Percentiles rank a stretch among this genome's conserved stretches.
These are phyloP conservation scores for Blastobotrys peoriensis DNA, from an alignment of 805 yeast genomes.

Conservation along the genomic window DNA sequence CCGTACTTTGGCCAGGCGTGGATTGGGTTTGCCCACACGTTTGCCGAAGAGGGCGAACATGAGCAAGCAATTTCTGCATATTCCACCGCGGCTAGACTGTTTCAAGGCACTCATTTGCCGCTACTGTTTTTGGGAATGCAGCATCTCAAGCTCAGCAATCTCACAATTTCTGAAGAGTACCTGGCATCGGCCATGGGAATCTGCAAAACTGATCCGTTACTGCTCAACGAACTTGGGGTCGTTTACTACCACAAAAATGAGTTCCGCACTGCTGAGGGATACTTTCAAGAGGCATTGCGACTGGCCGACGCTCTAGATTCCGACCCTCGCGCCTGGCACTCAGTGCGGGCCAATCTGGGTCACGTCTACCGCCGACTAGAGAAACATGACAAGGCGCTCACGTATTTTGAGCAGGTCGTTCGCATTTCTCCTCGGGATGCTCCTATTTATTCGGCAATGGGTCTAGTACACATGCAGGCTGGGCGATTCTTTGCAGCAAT, in stretches of 20 bases:
- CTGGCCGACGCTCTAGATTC: conserved; percentile 65
- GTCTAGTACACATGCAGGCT: conserved; percentile 68
- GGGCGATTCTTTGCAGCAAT: conserved; percentile 64
- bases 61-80: conserved; percentile 97
- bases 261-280: conserved; percentile 60
- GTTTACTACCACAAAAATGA: conserved; percentile 74
- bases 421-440: conserved; percentile 64
- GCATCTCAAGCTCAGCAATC: conserved; percentile 79
- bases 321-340: conserved; percentile 76
- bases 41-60: conserved; percentile 97
- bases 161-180: conserved; percentile 81
- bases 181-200: conserved; percentile 65
- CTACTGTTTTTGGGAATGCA: conserved; percentile 93
- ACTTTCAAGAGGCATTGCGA: conserved; percentile 61
- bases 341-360: conserved; percentile 81
- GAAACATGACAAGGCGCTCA: conserved; percentile 58
- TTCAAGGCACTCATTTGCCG: conserved; percentile 74
- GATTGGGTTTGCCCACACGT: conserved; percentile 98
- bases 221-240: conserved; percentile 90
- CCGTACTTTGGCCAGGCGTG: conserved; percentile 94
- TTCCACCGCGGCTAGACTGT: conserved; percentile 88
- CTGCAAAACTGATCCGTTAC: conserved; percentile 79
- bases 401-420: conserved; percentile 70
- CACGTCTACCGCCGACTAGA: conserved; percentile 75
- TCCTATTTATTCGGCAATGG: conserved; percentile 76